Conservation (phyloP, 805 yeast species). For the Lachancea nothofagi region DNA sequence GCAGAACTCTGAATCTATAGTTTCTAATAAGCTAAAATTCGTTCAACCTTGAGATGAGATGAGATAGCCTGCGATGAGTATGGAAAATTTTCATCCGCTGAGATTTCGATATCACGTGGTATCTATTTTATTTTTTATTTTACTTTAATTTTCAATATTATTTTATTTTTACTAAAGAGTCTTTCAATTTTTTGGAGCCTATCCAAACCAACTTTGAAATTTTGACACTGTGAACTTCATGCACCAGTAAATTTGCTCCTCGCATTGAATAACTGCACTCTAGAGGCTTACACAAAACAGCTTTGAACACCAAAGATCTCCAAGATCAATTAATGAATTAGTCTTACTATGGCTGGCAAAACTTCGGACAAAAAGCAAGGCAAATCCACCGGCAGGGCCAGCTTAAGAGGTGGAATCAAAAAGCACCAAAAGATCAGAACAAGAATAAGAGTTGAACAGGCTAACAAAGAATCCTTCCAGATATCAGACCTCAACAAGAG, state of each 20-base stretch:
- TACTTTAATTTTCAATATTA: not conserved
- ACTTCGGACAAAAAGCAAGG: not conserved
- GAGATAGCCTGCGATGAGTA: constrained; percentile 8
- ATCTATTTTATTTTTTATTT: not conserved
- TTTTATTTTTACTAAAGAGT: not conserved
- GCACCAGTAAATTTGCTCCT: no score
- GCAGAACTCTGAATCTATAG: no score
- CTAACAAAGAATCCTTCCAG: constrained; percentile 18
- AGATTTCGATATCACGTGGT: not conserved
- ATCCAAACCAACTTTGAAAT: not conserved
- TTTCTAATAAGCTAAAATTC: no score
- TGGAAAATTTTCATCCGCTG: constrained; percentile 1
- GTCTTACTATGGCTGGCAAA: constrained; percentile 1
- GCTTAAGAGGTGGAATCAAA: constrained; percentile 4
- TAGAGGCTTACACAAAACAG: no score
- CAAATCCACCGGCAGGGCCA: not conserved
- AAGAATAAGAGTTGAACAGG: constrained; percentile 20
- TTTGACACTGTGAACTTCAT: not conserved
- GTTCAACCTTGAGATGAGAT: not conserved
- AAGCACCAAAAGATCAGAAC: constrained; percentile 23
- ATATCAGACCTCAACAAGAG: constrained; percentile 7
- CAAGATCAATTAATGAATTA: not conserved
- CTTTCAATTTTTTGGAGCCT: no score
- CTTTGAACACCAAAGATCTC: not conserved
- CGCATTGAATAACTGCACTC: not conserved